Evolutionary conservation across 2,329 filamentous ascomycete species (phyloP).

Genomic region (Fusarium metavorans): DNA sequence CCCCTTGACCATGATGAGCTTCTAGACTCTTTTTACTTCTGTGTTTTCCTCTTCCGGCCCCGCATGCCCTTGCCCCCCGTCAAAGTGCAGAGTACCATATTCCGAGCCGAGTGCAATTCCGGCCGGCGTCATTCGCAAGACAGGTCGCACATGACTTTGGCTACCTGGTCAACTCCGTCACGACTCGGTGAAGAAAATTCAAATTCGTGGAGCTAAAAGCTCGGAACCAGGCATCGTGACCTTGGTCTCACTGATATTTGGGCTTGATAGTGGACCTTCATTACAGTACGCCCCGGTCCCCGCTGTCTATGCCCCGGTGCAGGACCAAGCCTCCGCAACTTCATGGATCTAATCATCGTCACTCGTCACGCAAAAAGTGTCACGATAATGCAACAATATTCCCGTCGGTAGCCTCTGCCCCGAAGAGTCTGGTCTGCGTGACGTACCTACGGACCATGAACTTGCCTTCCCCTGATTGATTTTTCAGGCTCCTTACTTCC

Average conservation of each 20-base stretch:
- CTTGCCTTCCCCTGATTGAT: conserved; percentile 23
- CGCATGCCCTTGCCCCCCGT: conserved; percentile 9
- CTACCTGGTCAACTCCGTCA: conserved; percentile 38
- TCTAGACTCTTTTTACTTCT: conserved; percentile 27
- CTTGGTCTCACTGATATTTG: conserved; percentile 13
- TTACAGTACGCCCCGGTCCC: conserved; percentile 10
- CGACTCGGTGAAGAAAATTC: conserved; percentile 34
- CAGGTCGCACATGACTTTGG: conserved; percentile 37
- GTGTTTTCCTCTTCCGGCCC: conserved; percentile 9
- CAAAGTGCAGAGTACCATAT: conserved; percentile 3
- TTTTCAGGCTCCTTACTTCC: neutral
- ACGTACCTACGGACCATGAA: conserved; percentile 31
- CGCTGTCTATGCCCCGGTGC: conserved; percentile 2
- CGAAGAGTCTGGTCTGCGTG: conserved; percentile 23
- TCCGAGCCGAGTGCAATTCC: conserved; percentile 6
- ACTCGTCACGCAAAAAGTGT: conserved; percentile 29
- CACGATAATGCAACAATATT: conserved; percentile 41
- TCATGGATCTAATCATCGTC: conserved; percentile 6
- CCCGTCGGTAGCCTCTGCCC: conserved; percentile 37
- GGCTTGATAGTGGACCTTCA: conserved; percentile 3
- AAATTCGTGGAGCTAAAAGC: conserved; percentile 15
- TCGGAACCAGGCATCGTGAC: conserved; percentile 12
- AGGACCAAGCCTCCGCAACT: conserved; percentile 13
- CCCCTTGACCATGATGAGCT: conserved; percentile 10
- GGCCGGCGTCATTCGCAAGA: conserved; percentile 4